Evolutionary conservation across 2,329 filamentous ascomycete species (phyloP).

Genomic region (Stagonosporopsis vannaccii): DNA sequence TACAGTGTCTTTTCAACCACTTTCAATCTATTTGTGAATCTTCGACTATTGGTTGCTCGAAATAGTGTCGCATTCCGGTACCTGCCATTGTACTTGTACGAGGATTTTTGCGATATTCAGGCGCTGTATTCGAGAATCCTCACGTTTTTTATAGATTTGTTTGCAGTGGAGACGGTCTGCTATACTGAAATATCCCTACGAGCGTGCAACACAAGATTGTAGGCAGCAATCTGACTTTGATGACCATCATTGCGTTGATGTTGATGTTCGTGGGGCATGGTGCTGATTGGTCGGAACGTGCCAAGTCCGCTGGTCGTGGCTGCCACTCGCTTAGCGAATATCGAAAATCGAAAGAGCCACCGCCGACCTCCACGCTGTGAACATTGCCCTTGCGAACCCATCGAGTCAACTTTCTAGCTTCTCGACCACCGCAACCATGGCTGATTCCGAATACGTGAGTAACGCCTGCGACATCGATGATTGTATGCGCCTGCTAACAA

Average conservation of each 20-base stretch:
- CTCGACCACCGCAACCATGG: conserved; percentile 72
- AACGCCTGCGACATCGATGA: conserved; percentile 25
- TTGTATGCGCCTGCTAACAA: conserved; percentile 31
- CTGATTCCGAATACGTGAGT: conserved; percentile 89
- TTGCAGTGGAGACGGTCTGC: neutral
- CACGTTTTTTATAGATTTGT: neutral
- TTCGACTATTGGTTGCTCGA: neutral
- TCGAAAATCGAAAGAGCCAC: conserved; percentile 8
- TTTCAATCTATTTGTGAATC: too few relatives aligned
- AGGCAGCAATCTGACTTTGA: neutral
- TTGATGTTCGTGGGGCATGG: conserved; percentile 8
- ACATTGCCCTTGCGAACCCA: conserved; percentile 39
- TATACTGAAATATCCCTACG: neutral
- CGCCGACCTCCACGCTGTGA: conserved; percentile 18
- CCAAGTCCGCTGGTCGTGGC: conserved; percentile 4
- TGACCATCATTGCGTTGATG: neutral
- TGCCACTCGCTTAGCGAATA: conserved; percentile 13
- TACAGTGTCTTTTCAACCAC: neutral
- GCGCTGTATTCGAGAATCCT: neutral
- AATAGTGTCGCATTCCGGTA: neutral
- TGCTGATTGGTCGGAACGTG: conserved; percentile 4
- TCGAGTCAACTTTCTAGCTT: conserved; percentile 53
- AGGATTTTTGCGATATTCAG: neutral
- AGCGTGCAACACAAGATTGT: neutral
- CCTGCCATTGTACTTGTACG: neutral